Evolutionary conservation across 2,329 filamentous ascomycete genomes (phyloP).

Genomic region (Colletotrichum tanaceti): DNA sequence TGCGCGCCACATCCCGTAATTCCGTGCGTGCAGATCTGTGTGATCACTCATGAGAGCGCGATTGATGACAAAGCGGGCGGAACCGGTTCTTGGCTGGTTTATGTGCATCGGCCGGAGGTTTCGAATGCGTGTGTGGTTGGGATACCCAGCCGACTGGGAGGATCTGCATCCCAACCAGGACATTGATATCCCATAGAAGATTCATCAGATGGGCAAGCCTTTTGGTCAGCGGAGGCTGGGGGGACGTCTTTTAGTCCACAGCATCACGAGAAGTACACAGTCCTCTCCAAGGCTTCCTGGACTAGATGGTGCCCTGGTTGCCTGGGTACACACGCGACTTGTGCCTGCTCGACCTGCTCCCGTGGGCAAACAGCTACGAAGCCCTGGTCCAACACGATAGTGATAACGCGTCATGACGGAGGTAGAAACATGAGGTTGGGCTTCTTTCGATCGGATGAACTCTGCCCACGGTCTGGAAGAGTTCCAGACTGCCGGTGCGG

Average conservation of each 20-base stretch:
- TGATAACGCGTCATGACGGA: slow-evolving; percentile 21
- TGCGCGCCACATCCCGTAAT: slow-evolving; percentile 44
- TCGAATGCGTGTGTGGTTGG: slow-evolving; percentile 43
- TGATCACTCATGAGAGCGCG: slow-evolving; percentile 41
- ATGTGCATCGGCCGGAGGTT: background rate
- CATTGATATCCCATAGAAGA: slow-evolving; percentile 46
- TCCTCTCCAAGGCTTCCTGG: no score
- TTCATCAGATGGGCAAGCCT: background rate
- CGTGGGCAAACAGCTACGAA: slow-evolving; percentile 8
- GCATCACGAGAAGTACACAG: no score
- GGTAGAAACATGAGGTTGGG: background rate
- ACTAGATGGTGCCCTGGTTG: background rate
- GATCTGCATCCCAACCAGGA: slow-evolving; percentile 47
- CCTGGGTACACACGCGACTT: background rate
- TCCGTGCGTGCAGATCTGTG: slow-evolving; percentile 45
- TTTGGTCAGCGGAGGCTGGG: background rate
- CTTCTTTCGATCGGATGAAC: slow-evolving; percentile 9
- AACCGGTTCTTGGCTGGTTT: slow-evolving; percentile 31
- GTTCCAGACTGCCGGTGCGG: slow-evolving; percentile 22
- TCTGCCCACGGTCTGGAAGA: slow-evolving; percentile 5
- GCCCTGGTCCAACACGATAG: background rate
- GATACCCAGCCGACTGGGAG: slow-evolving; percentile 48
- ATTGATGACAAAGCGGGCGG: slow-evolving; percentile 43
- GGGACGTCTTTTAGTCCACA: background rate
- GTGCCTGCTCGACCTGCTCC: background rate